phyloP scores from a whole-genome alignment of 83 land plant species.

The Larix sibirica region DNA sequence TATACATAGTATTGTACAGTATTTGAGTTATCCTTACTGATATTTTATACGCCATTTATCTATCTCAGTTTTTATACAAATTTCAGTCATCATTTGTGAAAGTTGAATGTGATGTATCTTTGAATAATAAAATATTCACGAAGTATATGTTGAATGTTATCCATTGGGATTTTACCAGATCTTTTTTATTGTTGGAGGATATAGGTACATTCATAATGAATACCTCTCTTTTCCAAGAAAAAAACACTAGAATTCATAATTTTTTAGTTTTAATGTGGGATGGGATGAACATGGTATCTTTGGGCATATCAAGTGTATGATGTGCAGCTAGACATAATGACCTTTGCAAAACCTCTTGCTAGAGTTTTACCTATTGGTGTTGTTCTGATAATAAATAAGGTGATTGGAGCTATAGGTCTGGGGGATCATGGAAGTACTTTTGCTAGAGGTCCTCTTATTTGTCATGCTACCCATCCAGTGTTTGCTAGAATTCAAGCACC shows the following conservation, averaged over 20 bases:
- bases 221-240: background rate
- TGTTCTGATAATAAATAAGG: conserved; percentile 69
- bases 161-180: background rate
- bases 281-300: conserved; percentile 85
- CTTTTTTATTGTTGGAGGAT: background rate
- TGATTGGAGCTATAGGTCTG: conserved; percentile 61
- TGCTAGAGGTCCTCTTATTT: conserved; percentile 90
- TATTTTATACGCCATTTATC: too few relatives aligned
- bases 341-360: conserved; percentile 91
- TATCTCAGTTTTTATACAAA: too few relatives aligned
- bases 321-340: conserved; percentile 92
- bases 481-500: conserved; percentile 77
- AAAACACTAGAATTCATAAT: background rate
- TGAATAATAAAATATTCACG: too few relatives aligned
- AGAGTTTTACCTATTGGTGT: conserved; percentile 98
- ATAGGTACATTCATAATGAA: background rate
- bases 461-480: conserved; percentile 80
- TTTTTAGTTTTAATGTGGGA: conserved; percentile 91
- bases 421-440: conserved; percentile 98
- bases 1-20: too few relatives aligned
- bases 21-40: too few relatives aligned
- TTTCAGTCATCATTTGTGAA: too few relatives aligned
- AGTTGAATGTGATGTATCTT: too few relatives aligned
- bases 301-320: conserved; percentile 95
- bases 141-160: too few relatives aligned